Evolutionary conservation across 768 basidiomycete genomes (phyloP), one percentile per base, ranked within the genome.

Genomic region (Pholiota microspora): DNA sequence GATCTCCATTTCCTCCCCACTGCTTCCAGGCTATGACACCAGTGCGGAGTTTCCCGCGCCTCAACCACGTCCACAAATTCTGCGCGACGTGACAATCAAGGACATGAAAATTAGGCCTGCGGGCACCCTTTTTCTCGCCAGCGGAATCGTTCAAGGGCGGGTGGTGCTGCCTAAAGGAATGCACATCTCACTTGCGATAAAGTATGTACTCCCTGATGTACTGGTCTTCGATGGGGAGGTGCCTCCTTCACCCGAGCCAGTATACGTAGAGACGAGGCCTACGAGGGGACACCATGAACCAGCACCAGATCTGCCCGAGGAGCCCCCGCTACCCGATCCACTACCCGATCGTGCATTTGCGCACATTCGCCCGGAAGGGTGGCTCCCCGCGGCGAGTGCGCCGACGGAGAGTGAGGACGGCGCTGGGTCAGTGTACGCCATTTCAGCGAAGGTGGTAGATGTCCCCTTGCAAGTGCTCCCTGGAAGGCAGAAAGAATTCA

Each of bases 401-500:
- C 74, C 70, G 12, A 69, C 74, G n/a, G 69, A 73, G 4, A 63
- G 71, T 12, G 70, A 70, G 25, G 79, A 73, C 47, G 78, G 70
- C 13, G 78, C 80, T 16, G 87, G 84, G 4, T 74, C 81, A 0
- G 71, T 75, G 3, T 84, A 84, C 58, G 70, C 72, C 0, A 81
- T 94, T 9, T 76, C 78, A 0, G 88, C 92, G 7, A 76, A 77
- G 59, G 79, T 93, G 45, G 75, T 78, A 2, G 87, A 92, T 60
- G 85, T 90, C 9, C 89, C 91, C 10, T 70, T 94, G 27, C 72
- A 90, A 53, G 87, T 93, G 8, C 72, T 94, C 0, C 89, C 90
- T 0, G 89, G 91, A 5, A 79, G 92, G 38, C 80, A 91, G 67
- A 82, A 77, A 57, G 81, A 88, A 62, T 92, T 94, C 58, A 83